A percentile compares a stretch with the other conserved stretches of the same genome.
These are phyloP conservation scores for Didymella sp. DNA, from an alignment of 2,329 filamentous ascomycete genomes.

Conservation along the genomic window DNA sequence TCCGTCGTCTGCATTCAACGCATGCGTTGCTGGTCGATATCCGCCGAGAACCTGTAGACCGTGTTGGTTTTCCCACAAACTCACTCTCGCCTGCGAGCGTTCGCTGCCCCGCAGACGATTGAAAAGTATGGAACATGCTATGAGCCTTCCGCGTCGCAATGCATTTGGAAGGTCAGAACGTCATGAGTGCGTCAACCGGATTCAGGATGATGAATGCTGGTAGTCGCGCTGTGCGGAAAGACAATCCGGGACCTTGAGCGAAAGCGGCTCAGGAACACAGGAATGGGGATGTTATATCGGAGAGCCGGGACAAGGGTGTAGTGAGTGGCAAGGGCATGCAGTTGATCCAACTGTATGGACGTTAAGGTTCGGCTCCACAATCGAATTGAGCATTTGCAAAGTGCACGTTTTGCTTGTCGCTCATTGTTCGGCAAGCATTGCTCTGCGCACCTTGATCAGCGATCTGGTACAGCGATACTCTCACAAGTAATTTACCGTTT, in stretches of 20 bases:
- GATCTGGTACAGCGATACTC: slow-evolving; percentile 5
- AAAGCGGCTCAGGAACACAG: slow-evolving; percentile 15
- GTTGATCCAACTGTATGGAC: slow-evolving; percentile 3
- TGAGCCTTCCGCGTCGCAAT: slow-evolving; percentile 1
- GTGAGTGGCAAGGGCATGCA: slow-evolving; percentile 19
- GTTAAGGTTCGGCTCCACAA: slow-evolving; percentile 7
- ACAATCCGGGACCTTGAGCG: slow-evolving; percentile 17
- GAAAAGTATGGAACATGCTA: slow-evolving; percentile 57
- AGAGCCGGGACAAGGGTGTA: slow-evolving; percentile 21
- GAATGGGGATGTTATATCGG: slow-evolving; percentile 28
- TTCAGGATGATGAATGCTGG: slow-evolving; percentile 14
- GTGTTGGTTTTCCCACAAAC: slow-evolving; percentile 45
- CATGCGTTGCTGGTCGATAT: slow-evolving; percentile 67
- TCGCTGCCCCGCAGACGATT: slow-evolving; percentile 45
- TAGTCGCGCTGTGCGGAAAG: slow-evolving; percentile 14
- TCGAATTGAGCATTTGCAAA: slow-evolving; percentile 2
- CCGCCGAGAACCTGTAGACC: slow-evolving; percentile 49
- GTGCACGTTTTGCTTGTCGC: slow-evolving; percentile 4
- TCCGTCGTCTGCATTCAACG: slow-evolving; percentile 78
- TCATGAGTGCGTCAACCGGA: slow-evolving; percentile 17
- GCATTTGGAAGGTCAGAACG: slow-evolving; percentile 13
- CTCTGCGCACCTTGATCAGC: slow-evolving; percentile 9
- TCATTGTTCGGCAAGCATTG: slow-evolving; percentile 2
- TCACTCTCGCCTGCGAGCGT: slow-evolving; percentile 45
- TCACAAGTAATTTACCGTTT: slow-evolving; percentile 1